Evolutionary conservation across 2,329 filamentous ascomycete genomes (phyloP).

Genomic region (Leptographium galeiforme): DNA sequence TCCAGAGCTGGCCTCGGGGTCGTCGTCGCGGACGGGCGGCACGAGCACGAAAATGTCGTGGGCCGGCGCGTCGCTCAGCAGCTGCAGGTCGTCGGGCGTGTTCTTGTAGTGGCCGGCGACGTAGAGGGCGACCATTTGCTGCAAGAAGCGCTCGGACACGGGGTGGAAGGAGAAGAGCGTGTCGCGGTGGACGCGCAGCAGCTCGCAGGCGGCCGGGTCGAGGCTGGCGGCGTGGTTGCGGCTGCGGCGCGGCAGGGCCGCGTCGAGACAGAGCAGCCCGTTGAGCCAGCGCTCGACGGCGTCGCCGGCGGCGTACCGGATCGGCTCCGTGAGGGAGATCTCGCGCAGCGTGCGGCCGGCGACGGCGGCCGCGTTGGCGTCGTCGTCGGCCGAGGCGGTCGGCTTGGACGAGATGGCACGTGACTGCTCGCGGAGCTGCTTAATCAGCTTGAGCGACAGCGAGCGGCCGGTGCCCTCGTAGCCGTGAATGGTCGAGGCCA

Average conservation of each 20-base stretch:
- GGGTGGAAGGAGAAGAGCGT: conserved; percentile 97
- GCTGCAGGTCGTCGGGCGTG: conserved; percentile 90
- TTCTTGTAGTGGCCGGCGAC: conserved; percentile 98
- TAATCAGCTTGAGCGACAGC: conserved; percentile 88
- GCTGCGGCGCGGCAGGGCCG: conserved; percentile 64
- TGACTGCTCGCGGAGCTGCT: conserved; percentile 90
- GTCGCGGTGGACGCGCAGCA: conserved; percentile 89
- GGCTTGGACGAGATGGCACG: conserved; percentile 30
- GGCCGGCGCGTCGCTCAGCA: conserved; percentile 95
- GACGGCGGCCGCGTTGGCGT: conserved; percentile 43
- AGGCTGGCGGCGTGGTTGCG: conserved; percentile 53
- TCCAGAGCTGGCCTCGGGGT: conserved; percentile 45
- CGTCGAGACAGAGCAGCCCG: conserved; percentile 82
- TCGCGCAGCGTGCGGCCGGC: conserved; percentile 58
- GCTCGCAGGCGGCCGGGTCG: conserved; percentile 80
- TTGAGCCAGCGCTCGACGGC: conserved; percentile 95
- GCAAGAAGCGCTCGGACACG: conserved; percentile 90
- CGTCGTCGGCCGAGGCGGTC: conserved; percentile 40
- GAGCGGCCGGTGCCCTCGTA: conserved; percentile 96
- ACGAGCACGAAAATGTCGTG: conserved; percentile 94
- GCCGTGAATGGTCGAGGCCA: conserved; percentile 98
- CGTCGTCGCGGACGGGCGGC: conserved; percentile 60
- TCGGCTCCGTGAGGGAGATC: conserved; percentile 85
- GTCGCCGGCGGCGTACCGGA: conserved; percentile 85
- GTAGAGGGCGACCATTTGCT: conserved; percentile 96